Evolutionary conservation across 164 flowering plant species (phyloP).

Genomic region (Magnolia changhungtana): DNA sequence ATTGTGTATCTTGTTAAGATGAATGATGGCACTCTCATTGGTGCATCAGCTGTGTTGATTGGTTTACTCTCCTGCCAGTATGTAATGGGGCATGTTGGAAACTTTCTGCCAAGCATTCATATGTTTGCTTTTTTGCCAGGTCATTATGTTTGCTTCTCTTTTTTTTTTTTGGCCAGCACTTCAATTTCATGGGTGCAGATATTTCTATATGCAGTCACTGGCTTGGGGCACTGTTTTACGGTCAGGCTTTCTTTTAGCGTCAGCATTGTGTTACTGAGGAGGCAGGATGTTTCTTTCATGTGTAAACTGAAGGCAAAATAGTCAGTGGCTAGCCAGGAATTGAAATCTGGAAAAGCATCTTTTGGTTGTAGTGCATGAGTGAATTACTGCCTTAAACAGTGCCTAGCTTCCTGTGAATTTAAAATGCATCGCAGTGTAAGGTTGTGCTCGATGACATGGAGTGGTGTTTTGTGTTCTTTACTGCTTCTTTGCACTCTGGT

Average conservation of each 20-base stretch:
- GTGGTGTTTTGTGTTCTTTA: constrained; percentile 30
- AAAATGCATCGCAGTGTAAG: background rate
- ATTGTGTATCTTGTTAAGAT: too few species aligned
- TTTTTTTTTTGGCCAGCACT: background rate
- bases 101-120: background rate
- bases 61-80: background rate
- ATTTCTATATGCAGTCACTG: background rate
- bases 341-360: background rate
- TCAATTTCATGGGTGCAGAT: background rate
- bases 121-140: background rate
- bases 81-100: background rate
- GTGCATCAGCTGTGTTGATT: background rate
- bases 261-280: background rate
- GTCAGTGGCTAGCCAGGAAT: background rate
- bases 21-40: background rate
- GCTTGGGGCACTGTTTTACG: background rate
- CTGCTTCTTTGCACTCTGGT: constrained; percentile 37
- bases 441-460: constrained; percentile 42
- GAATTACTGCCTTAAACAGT: background rate
- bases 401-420: background rate
- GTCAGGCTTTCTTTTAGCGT: background rate
- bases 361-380: background rate
- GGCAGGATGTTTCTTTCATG: background rate
- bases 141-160: background rate
- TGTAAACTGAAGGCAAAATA: background rate